A percentile compares a stretch with the other conserved stretches of the same genome.
phyloP scores from a whole-genome alignment of 345 rosid genomes.

The Cardamine occulta region DNA sequence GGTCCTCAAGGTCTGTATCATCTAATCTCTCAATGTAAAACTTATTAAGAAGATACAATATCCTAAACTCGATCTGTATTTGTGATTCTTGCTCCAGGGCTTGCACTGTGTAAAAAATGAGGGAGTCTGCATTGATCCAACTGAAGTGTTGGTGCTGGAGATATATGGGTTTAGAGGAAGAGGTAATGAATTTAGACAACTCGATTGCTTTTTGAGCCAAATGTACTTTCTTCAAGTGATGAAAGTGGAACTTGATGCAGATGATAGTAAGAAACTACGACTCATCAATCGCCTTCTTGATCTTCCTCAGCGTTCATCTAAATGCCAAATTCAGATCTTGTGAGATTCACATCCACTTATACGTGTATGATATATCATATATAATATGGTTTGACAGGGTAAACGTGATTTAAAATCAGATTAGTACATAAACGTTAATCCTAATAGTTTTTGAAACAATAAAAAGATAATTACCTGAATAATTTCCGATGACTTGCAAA shows the following conservation, averaged over 20 bases:
- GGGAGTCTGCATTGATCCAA: neutral
- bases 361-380: too few relatives aligned
- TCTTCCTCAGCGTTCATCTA: neutral
- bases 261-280: neutral
- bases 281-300: neutral
- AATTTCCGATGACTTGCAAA: too few relatives aligned
- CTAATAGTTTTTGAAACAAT: too few relatives aligned
- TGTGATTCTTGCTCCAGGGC: slow-evolving; percentile 11
- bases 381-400: too few relatives aligned
- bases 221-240: slow-evolving; percentile 16
- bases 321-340: slow-evolving; percentile 1
- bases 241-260: slow-evolving; percentile 18
- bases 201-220: neutral
- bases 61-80: neutral
- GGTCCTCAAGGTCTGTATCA: slow-evolving; percentile 2
- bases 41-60: neutral
- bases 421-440: too few relatives aligned
- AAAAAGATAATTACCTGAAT: too few relatives aligned
- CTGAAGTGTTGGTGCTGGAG: slow-evolving; percentile 22
- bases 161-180: slow-evolving; percentile 13
- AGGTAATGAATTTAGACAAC: neutral
- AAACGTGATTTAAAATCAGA: too few relatives aligned
- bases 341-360: neutral
- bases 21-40: too few relatives aligned
- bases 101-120: neutral